Evolutionary conservation across 2,329 filamentous ascomycete species (phyloP), one percentile per base, ranked within the genome.

Genomic region (Byssothecium circinans): DNA sequence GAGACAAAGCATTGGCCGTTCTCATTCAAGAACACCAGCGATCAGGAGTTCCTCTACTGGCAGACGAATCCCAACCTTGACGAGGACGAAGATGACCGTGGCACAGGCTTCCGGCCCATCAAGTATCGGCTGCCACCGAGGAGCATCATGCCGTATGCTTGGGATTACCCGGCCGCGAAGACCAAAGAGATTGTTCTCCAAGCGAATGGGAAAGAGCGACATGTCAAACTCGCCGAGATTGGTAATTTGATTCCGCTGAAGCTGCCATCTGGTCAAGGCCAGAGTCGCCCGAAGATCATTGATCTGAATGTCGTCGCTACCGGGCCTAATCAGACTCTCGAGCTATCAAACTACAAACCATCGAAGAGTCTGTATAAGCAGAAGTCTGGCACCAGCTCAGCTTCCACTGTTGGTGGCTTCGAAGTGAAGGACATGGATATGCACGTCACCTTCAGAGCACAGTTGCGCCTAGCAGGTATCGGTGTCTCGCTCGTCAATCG

Each of bases 111-210:
- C 89, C 87, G 89, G 55, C 91, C 91, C 2, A 89, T 99, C 52
- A 82, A 90, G 43, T 99, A 99, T 73, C 87, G 92, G 25, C 78
- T 99, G 23, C 95, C 95, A 2, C 86, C 92, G 11, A 82, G 94
- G 50, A 97, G 92, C 71, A 96, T 99, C 71, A 99, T 99, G 94
- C 94, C 95, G 0, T 99, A 99, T 64, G 92, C 94, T 1, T 99
- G 94, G 94, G 95, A 99, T 67, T 99, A 96, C 73, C 95, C 94
- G 1, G 92, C 94, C 1, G 91, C 91, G n/a, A 96, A 95, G 74
- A 87, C 89, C 74, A 95, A 94, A 63, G 94, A 96, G 68, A 82
- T 99, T 32, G 84, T 97, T 41, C 84, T 99, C 65, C 85, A 79
- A 43, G 87, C 86, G 7, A 84, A 86, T 62, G 85, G 85, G 52